phyloP scores from a whole-genome alignment of 495 filamentous ascomycete genomes.

The Sphaerosporella brunnea region DNA sequence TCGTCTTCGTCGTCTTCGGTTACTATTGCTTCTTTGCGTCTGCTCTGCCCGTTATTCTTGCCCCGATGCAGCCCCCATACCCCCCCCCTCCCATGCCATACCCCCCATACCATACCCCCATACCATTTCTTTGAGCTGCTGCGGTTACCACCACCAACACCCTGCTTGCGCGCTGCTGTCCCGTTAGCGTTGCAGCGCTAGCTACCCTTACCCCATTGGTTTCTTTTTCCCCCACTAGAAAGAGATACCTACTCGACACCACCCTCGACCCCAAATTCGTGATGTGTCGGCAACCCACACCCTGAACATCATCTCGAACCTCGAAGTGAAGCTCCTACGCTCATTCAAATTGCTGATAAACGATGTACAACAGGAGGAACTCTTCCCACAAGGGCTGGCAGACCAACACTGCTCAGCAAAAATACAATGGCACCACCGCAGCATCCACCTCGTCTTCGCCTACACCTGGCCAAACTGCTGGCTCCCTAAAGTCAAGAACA shows the following conservation, averaged over 20 bases:
- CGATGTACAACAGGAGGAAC: slow-evolving; percentile 16
- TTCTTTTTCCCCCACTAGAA: slow-evolving; percentile 3
- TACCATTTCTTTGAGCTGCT: too few species aligned
- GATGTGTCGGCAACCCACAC: not conserved
- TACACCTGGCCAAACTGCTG: slow-evolving; percentile 29
- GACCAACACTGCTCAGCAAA: slow-evolving; percentile 16
- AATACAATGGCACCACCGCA: slow-evolving; percentile 17
- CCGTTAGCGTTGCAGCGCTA: slow-evolving; percentile 2
- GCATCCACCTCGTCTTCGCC: slow-evolving; percentile 21
- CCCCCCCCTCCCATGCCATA: not conserved
- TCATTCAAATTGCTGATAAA: slow-evolving; percentile 7
- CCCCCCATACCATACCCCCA: too few species aligned
- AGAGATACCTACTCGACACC: not conserved
- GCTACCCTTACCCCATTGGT: slow-evolving; percentile 1
- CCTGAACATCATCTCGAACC: not conserved
- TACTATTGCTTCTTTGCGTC: too few species aligned
- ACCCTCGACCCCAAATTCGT: too few species aligned
- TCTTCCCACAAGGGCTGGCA: slow-evolving; percentile 22
- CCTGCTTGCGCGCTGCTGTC: too few species aligned
- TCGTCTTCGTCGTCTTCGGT: too few species aligned
- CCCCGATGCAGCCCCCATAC: not conserved
- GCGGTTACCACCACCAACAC: too few species aligned
- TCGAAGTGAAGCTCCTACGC: slow-evolving; percentile 2
- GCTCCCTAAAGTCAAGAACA: slow-evolving; percentile 27
- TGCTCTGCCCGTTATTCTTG: slow-evolving; percentile 3